phyloP scores from a whole-genome alignment of 2,329 filamentous ascomycete genomes.

The Dactylonectria macrodidyma region DNA sequence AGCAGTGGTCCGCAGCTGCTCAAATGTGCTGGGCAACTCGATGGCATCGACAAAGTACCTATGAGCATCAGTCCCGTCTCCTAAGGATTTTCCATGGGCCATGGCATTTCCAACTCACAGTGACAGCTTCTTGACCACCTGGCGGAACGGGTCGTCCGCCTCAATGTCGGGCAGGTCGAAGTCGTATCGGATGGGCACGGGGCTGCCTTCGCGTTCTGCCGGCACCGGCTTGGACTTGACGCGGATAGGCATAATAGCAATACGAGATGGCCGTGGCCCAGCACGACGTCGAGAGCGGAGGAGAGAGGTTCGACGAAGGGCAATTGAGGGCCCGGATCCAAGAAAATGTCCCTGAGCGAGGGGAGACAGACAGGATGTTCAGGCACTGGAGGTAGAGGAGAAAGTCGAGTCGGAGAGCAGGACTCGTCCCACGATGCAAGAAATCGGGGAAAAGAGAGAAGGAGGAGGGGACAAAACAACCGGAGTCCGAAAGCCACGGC shows the following conservation, averaged over 20 bases:
- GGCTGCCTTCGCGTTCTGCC: slow-evolving; percentile 53
- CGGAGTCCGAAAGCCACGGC: background rate
- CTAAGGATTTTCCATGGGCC: background rate
- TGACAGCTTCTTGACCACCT: slow-evolving; percentile 77
- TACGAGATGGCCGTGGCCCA: slow-evolving; percentile 1
- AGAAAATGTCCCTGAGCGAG: background rate
- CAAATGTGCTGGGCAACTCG: slow-evolving; percentile 77
- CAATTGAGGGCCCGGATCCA: slow-evolving; percentile 6
- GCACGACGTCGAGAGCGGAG: background rate
- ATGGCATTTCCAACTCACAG: slow-evolving; percentile 58
- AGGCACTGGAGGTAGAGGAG: slow-evolving; percentile 4
- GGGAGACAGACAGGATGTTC: background rate
- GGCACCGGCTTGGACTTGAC: slow-evolving; percentile 53
- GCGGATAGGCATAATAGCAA: slow-evolving; percentile 54
- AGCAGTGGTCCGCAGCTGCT: slow-evolving; percentile 78
- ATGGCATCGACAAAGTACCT: slow-evolving; percentile 77
- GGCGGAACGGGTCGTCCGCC: slow-evolving; percentile 72
- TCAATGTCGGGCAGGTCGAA: slow-evolving; percentile 69
- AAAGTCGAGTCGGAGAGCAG: slow-evolving; percentile 1
- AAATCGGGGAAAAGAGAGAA: slow-evolving; percentile 6
- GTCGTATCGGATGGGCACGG: slow-evolving; percentile 53
- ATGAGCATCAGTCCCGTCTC: slow-evolving; percentile 3
- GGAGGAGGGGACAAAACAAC: background rate
- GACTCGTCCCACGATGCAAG: slow-evolving; percentile 10
- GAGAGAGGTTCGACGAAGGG: background rate